Conservation (phyloP, 108 stramenopile genomes). For the Licmophora abbreviata region DNA sequence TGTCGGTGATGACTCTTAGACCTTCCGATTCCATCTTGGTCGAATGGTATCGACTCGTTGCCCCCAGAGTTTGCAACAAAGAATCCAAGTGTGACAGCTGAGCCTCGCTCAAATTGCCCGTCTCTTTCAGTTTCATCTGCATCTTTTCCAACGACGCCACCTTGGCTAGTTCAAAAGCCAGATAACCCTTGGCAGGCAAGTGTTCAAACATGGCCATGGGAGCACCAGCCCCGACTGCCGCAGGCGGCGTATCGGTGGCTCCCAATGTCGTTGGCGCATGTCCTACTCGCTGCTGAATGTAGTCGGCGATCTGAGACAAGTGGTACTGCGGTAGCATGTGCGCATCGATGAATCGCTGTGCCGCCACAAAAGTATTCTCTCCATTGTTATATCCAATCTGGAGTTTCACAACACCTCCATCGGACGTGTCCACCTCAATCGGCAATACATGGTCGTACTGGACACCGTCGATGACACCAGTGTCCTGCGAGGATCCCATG, state of each 20-base stretch:
- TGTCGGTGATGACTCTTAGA: slow-evolving; percentile 35
- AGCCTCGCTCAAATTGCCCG: slow-evolving; percentile 35
- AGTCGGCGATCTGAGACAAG: slow-evolving; percentile 86
- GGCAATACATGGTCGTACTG: slow-evolving; percentile 90
- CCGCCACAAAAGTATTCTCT: slow-evolving; percentile 93
- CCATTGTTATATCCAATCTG: slow-evolving; percentile 95
- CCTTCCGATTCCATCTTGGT: slow-evolving; percentile 40
- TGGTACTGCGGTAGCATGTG: slow-evolving; percentile 85
- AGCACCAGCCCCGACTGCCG: too few species aligned
- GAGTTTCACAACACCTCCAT: slow-evolving; percentile 75
- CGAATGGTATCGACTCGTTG: slow-evolving; percentile 78
- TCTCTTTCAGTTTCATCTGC: slow-evolving; percentile 55
- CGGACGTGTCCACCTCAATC: slow-evolving; percentile 87
- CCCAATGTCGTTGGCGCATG: slow-evolving; percentile 49
- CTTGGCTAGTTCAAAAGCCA: slow-evolving; percentile 57
- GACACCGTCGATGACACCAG: slow-evolving; percentile 70
- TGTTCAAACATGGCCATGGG: slow-evolving; percentile 34
- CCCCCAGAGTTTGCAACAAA: slow-evolving; percentile 42
- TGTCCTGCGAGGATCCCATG: slow-evolving; percentile 65
- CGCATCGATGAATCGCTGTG: slow-evolving; percentile 92
- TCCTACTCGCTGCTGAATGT: slow-evolving; percentile 75
- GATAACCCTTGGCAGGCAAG: slow-evolving; percentile 62
- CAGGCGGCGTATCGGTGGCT: slow-evolving; percentile 4
- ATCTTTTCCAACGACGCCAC: slow-evolving; percentile 63
- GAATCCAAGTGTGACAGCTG: slow-evolving; percentile 14